Percentiles rank a stretch among this genome's conserved stretches.
Evolutionary conservation across 306 rosid species (phyloP).

Genomic region (Macrotyloma uniflorum): DNA sequence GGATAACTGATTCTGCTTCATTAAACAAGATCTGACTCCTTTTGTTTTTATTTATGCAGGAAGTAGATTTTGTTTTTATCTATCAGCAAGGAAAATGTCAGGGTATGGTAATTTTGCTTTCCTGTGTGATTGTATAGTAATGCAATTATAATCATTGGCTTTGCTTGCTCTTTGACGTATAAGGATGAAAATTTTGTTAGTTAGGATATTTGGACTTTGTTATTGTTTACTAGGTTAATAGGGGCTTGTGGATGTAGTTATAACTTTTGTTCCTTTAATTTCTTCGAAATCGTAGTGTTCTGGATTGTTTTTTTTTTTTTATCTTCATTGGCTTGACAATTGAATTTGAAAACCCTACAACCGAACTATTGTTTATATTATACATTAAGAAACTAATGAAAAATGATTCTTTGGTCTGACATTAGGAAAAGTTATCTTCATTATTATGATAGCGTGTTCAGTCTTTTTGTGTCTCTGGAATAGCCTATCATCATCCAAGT

Average conservation of each 20-base stretch:
- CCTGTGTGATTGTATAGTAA: not conserved
- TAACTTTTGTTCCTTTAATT: not conserved
- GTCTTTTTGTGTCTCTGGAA: not conserved
- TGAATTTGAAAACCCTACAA: not conserved
- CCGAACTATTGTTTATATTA: not conserved
- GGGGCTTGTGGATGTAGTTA: not conserved
- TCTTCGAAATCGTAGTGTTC: not conserved
- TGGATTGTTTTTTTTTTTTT: not conserved
- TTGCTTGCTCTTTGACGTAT: not conserved
- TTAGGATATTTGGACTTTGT: not conserved
- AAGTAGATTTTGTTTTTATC: conserved; percentile 10
- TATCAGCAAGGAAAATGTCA: conserved; percentile 36
- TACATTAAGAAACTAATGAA: not conserved
- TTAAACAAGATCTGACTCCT: not conserved
- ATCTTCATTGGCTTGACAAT: not conserved
- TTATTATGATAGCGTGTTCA: not conserved
- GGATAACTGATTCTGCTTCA: no score
- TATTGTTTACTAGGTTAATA: not conserved
- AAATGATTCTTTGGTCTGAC: not conserved
- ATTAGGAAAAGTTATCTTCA: not conserved
- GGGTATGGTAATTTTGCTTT: conserved; percentile 39
- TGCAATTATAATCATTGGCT: not conserved
- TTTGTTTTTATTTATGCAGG: conserved; percentile 33
- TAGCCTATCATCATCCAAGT: not conserved
- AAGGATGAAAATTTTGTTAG: not conserved